Conservation (phyloP, 345 rosid species). For the Aurinia saxatilis region DNA sequence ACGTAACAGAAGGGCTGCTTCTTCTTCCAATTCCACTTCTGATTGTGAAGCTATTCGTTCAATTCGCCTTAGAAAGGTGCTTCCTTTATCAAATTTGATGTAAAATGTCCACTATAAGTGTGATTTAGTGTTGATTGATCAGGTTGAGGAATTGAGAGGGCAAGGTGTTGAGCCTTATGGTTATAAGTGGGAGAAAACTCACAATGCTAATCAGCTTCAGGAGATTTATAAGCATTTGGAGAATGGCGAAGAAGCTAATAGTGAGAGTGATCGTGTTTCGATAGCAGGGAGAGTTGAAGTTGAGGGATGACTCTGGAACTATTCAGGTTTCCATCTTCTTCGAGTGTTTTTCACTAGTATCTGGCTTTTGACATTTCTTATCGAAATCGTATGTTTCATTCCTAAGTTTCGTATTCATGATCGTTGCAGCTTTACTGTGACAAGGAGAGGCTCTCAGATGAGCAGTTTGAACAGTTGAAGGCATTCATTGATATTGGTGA, state of each 20-base stretch:
- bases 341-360: not conserved
- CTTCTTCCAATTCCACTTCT: slow-evolving; percentile 57
- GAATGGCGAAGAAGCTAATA: slow-evolving; percentile 54
- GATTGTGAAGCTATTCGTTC: slow-evolving; percentile 90
- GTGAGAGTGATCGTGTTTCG: slow-evolving; percentile 47
- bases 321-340: slow-evolving; percentile 50
- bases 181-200: slow-evolving; percentile 84
- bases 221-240: slow-evolving; percentile 54
- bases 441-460: slow-evolving; percentile 64
- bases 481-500: slow-evolving; percentile 80
- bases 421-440: slow-evolving; percentile 72
- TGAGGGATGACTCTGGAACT: slow-evolving; percentile 81
- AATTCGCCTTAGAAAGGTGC: slow-evolving; percentile 75
- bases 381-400: too few species aligned
- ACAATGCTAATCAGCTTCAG: slow-evolving; percentile 66
- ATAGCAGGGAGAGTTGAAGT: slow-evolving; percentile 75
- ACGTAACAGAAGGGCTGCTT: slow-evolving; percentile 47
- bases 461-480: slow-evolving; percentile 72
- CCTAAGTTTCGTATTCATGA: not conserved
- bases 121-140: not conserved
- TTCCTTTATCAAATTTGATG: not conserved
- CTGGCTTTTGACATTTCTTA: too few species aligned
- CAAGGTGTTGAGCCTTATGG: slow-evolving; percentile 91
- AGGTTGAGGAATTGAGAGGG: slow-evolving; percentile 83
- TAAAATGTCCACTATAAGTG: not conserved